Base-by-base conservation (phyloP, 2,329 filamentous ascomycete genomes). In the Cadophora luteo-olivacea region DNA sequence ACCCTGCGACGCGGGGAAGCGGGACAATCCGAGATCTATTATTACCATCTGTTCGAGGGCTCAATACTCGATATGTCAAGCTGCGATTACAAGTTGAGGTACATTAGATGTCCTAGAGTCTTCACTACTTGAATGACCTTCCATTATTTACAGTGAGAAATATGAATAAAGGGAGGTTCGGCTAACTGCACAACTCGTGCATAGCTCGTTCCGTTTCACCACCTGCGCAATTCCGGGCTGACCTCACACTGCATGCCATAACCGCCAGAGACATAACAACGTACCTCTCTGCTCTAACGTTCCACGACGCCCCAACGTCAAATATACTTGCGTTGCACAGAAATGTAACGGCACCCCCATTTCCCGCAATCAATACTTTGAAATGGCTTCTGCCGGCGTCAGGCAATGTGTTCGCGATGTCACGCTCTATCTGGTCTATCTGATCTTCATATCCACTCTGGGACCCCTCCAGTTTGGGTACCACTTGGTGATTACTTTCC, bases 381-480 rank as follows among this genome's bases (percentile, higher is more conserved):
- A 38, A 16, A 78, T 78, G 77, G 70, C 75, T 66, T 75, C 76
- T 29, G 61, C 70, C n/a, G 76, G 75, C 24, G 25, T 76, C 49
- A 72, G 76, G 65, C 76, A 77, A 67, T 77, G 76, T 67, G 68
- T 77, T 52, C 72, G 68, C 33, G 73, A 78, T 72, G 69, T 94
- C 66, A 96, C 93, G 45, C 84, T 88, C 5, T 97, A 93, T 80
- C 88, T 98, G 75, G 78, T 96, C 76, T 87, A 93, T 77, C 82
- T 96, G 58, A 86, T 98, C 66, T 81, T 89, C 69, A 84, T 94
- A 68, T 88, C 92, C 54, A 97, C 94, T 0, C 82, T 97, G 22
- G 96, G 95, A 0, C 93, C 96, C 1, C 86, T 98, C 55, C 93
- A 97, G 76, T 99, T 97, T 78, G 96, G 96, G 71, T 97, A 93